Evolutionary conservation across 2,329 filamentous ascomycete genomes (phyloP).

Genomic region (Arthroderma sp.): DNA sequence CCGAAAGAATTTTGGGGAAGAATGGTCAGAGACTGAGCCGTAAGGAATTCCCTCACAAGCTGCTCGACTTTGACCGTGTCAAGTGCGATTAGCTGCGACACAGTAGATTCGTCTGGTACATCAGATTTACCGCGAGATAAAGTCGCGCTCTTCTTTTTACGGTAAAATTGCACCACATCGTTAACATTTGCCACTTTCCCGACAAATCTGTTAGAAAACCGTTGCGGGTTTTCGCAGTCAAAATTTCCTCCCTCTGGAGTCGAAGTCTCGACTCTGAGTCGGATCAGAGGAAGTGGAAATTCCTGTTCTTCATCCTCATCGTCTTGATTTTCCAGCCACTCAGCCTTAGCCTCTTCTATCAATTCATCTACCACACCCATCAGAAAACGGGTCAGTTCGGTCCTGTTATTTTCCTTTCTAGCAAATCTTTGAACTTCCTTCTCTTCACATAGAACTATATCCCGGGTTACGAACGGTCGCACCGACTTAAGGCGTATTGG

Average conservation of each 20-base stretch:
- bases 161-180: slow-evolving; percentile 85
- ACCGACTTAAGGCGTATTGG: slow-evolving; percentile 77
- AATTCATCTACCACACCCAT: slow-evolving; percentile 70
- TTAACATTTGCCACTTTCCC: slow-evolving; percentile 87
- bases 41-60: slow-evolving; percentile 75
- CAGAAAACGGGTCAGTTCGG: slow-evolving; percentile 63
- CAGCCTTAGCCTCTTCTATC: slow-evolving; percentile 67
- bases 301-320: slow-evolving; percentile 45
- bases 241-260: slow-evolving; percentile 73
- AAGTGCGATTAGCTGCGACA: slow-evolving; percentile 46
- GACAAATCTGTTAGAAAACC: slow-evolving; percentile 85
- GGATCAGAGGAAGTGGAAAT: slow-evolving; percentile 67
- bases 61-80: slow-evolving; percentile 79
- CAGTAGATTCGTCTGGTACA: slow-evolving; percentile 50
- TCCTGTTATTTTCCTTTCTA: slow-evolving; percentile 68
- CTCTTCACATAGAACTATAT: slow-evolving; percentile 65
- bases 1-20: slow-evolving; percentile 85
- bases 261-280: slow-evolving; percentile 81
- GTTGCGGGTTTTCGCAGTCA: slow-evolving; percentile 86
- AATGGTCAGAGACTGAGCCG: slow-evolving; percentile 78
- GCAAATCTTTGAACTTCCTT: slow-evolving; percentile 64
- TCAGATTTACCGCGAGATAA: slow-evolving; percentile 35
- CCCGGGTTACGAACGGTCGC: slow-evolving; percentile 75
- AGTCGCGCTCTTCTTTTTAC: slow-evolving; percentile 54
- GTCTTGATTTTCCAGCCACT: slow-evolving; percentile 69